Evolutionary conservation across 2,329 filamentous ascomycete genomes (phyloP).

Genomic region (Capronia coronata): DNA sequence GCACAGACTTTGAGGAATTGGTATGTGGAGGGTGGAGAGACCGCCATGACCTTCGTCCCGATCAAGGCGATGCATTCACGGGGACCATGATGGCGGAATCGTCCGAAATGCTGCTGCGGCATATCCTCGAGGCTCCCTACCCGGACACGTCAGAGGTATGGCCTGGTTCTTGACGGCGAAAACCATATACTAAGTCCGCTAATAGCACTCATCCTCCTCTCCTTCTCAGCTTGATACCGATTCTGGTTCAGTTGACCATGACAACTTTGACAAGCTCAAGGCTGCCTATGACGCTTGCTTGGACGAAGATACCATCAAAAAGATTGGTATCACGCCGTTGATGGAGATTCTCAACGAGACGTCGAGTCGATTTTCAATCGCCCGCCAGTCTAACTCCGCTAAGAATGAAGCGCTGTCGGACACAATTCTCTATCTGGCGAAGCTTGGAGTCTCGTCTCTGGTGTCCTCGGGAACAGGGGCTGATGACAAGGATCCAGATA

Average conservation of each 20-base stretch:
- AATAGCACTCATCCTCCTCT: conserved; percentile 24
- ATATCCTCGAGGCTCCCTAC: conserved; percentile 57
- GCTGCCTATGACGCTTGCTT: conserved; percentile 60
- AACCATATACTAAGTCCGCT: not conserved
- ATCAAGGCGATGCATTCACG: conserved; percentile 56
- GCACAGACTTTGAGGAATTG: conserved; percentile 61
- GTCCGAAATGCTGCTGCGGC: conserved; percentile 53
- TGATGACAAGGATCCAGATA: conserved; percentile 52
- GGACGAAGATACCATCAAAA: conserved; percentile 52
- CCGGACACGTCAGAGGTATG: conserved; percentile 27
- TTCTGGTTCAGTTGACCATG: conserved; percentile 32
- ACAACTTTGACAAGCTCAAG: conserved; percentile 62
- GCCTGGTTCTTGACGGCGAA: conserved; percentile 29
- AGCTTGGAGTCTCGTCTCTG: conserved; percentile 35
- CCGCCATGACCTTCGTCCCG: conserved; percentile 58
- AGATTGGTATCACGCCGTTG: conserved; percentile 52
- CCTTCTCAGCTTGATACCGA: conserved; percentile 9
- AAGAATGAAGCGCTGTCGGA: conserved; percentile 32
- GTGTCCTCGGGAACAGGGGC: conserved; percentile 35
- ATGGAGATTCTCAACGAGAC: conserved; percentile 48
- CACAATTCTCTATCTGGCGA: conserved; percentile 35
- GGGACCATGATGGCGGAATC: conserved; percentile 57
- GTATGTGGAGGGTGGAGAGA: conserved; percentile 62
- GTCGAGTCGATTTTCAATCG: conserved; percentile 37
- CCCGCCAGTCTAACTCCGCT: conserved; percentile 27